Base-by-base conservation (phyloP, 805 yeast genomes). In the Yarrowia phangngaensis region DNA sequence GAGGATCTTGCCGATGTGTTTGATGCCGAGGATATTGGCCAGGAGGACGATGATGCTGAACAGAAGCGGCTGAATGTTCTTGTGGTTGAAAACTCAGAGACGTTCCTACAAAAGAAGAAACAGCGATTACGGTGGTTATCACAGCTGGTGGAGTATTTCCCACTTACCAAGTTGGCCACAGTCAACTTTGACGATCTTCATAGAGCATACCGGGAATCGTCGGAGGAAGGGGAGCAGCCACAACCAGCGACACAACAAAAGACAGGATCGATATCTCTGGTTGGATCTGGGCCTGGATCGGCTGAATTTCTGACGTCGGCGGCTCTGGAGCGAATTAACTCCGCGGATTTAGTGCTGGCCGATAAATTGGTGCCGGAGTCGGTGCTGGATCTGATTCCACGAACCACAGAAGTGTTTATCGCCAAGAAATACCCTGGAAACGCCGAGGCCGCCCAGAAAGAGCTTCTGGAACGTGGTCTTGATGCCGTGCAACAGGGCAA, bases 351-450 rank as follows among this genome's bases (percentile, higher is more conserved):
- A 51, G 74, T 90, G 3, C 68, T 90, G 31, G 94, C 97, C 1
- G 97, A 90, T 63, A 90, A 90, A 60, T 72, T 90, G 19, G 97
- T 90, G 0, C 97, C 97, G 3, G 84, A 83, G 57, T 82, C 81
- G 57, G 94, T 90, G 1, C 68, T 90, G 26, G 85, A 82, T 34
- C 66, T 89, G 14, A 81, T 90, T n/a, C 97, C 97, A 0, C 63
- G 74, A 22, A 71, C 72, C 22, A 84, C 94, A 1, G 81, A 80
- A 34, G 70, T 82, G 4, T 87, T 84, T 61, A 88, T 90, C 52
- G 97, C 97, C 2, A 74, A 87, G 30, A 90, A 90, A 64, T 90
- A 88, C 67, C 97, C 97, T 2, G 97, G 97, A 1, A 90, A 90
- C 62, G 97, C 97, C 1, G 96, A 88, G 59, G 75, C 75, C 38